A percentile compares a stretch with the other conserved stretches of the same genome.
Conservation (phyloP, 805 yeast genomes). For the Zygotorulaspora florentina region DNA sequence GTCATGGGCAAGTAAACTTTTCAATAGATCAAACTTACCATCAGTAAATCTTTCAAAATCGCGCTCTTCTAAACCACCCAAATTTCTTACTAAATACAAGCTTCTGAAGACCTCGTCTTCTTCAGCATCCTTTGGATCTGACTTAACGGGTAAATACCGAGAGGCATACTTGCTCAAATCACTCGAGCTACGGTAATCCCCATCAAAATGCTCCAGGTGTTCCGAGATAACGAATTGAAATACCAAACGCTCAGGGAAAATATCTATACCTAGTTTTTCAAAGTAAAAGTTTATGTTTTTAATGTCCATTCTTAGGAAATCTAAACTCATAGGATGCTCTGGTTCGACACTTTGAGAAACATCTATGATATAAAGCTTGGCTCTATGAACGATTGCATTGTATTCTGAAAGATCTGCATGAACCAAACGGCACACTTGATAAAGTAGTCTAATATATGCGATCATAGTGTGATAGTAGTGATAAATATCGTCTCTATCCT, state of each 20-base stretch:
- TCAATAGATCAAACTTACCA: constrained; percentile 78
- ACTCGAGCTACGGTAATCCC: constrained; percentile 30
- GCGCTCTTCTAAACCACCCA: constrained; percentile 83
- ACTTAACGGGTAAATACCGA: constrained; percentile 52
- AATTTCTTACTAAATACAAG: constrained; percentile 66
- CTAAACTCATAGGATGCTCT: constrained; percentile 94
- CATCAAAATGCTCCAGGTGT: constrained; percentile 39
- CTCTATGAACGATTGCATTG: constrained; percentile 80
- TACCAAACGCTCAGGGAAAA: constrained; percentile 75
- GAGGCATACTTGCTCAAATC: constrained; percentile 38
- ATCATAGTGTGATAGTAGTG: constrained; percentile 73
- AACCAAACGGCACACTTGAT: constrained; percentile 81
- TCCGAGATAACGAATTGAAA: constrained; percentile 71
- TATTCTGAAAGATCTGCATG: constrained; percentile 98
- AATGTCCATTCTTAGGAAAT: constrained; percentile 94
- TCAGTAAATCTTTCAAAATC: constrained; percentile 75
- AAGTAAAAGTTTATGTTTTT: constrained; percentile 92
- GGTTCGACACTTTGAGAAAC: constrained; percentile 98
- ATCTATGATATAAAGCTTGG: constrained; percentile 79
- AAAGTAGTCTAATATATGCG: constrained; percentile 80
- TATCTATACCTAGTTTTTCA: constrained; percentile 62
- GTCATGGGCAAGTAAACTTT: constrained; percentile 51
- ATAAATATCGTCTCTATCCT: constrained; percentile 59
- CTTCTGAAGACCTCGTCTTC: constrained; percentile 89
- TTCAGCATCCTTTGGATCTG: constrained; percentile 48